Conservation (phyloP, 2,329 filamentous ascomycete genomes). For the Cladosporium sp. region DNA sequence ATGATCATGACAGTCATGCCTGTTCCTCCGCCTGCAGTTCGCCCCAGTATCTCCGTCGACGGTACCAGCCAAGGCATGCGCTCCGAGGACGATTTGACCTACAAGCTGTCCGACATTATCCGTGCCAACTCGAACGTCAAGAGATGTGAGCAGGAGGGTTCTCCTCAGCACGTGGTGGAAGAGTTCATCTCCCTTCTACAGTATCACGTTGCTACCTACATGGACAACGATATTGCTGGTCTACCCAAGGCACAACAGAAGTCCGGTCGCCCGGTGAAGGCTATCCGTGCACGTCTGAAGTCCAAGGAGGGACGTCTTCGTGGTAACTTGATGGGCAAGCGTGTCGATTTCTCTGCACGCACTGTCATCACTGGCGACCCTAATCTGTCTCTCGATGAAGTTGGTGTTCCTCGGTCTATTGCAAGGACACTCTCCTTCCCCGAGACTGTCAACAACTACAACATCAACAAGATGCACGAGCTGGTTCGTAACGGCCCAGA, state of each 20-base stretch:
- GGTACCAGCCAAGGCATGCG: slow-evolving; percentile 88
- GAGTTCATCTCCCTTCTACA: slow-evolving; percentile 93
- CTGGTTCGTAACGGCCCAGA: slow-evolving; percentile 92
- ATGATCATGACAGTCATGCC: slow-evolving; percentile 95
- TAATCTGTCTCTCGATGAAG: slow-evolving; percentile 93
- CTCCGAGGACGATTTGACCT: slow-evolving; percentile 98
- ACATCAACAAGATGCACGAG: slow-evolving; percentile 86
- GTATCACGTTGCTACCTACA: slow-evolving; percentile 97
- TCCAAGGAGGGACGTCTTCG: slow-evolving; percentile 97
- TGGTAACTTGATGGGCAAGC: slow-evolving; percentile 99
- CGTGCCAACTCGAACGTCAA: slow-evolving; percentile 94
- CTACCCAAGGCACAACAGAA: slow-evolving; percentile 94
- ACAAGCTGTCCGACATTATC: slow-evolving; percentile 98
- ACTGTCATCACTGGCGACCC: slow-evolving; percentile 99
- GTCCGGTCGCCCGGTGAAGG: slow-evolving; percentile 93
- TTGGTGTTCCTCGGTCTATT: slow-evolving; percentile 92
- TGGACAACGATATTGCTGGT: slow-evolving; percentile 99
- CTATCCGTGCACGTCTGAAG: slow-evolving; percentile 94
- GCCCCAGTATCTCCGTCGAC: slow-evolving; percentile 95
- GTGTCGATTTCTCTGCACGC: slow-evolving; percentile 98
- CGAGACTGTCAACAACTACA: slow-evolving; percentile 96
- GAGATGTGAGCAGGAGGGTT: slow-evolving; percentile 86
- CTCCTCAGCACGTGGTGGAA: slow-evolving; percentile 82
- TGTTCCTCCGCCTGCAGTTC: slow-evolving; percentile 91
- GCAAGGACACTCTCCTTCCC: slow-evolving; percentile 93